Percentiles rank a stretch among this genome's conserved stretches.
phyloP scores from a whole-genome alignment of 78 protist genomes.

The Chrysochromulina parva region DNA sequence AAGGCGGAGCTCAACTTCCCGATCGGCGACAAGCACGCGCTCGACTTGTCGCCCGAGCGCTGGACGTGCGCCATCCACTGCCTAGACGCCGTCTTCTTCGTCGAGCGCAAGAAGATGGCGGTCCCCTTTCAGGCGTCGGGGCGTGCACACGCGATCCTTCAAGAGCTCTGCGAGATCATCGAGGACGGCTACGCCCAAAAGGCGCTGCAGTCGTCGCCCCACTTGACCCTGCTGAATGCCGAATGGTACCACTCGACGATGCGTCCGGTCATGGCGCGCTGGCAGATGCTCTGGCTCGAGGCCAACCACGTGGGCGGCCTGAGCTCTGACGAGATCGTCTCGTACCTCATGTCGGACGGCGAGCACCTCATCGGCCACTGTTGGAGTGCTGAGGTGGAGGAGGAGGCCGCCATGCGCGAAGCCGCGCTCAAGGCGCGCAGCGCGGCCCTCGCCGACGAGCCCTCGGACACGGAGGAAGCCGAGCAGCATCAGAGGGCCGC shows the following conservation, averaged over 20 bases:
- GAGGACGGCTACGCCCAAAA: neutral
- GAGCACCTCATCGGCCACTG: neutral
- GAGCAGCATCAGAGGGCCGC: too few species aligned
- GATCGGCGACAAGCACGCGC: conserved; percentile 48
- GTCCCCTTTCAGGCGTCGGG: neutral
- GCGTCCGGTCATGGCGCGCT: conserved; percentile 6
- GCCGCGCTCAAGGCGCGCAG: too few species aligned
- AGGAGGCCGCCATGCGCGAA: too few species aligned
- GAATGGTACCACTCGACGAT: conserved; percentile 6
- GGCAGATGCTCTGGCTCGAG: conserved; percentile 31
- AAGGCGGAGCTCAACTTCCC: conserved; percentile 66
- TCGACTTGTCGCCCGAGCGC: conserved; percentile 50
- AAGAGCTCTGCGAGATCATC: neutral
- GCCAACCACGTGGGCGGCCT: neutral
- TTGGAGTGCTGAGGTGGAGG: neutral
- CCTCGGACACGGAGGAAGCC: too few species aligned
- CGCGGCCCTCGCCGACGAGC: too few species aligned
- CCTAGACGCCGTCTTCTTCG: conserved; percentile 50
- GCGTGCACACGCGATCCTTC: neutral
- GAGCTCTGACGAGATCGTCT: neutral
- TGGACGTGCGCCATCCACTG: conserved; percentile 64
- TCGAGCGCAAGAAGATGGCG: neutral
- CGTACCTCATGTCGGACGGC: neutral
- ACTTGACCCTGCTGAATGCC: conserved; percentile 19
- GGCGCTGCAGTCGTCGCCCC: conserved; percentile 36